Percentiles rank a stretch among this genome's conserved stretches.
phyloP scores from a whole-genome alignment of 805 yeast species.

The Candida manassasensis region DNA sequence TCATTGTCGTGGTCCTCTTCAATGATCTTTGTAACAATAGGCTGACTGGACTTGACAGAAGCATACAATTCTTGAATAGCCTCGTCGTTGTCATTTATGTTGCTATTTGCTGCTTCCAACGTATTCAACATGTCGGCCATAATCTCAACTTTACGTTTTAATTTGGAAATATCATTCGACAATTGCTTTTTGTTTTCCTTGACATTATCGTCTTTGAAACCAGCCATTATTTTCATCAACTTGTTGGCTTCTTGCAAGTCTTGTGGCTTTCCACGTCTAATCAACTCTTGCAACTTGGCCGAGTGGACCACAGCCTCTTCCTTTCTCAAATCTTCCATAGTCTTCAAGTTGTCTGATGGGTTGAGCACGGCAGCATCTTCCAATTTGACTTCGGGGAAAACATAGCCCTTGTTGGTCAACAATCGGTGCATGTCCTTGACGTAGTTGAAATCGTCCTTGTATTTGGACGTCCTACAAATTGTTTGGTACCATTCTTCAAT shows the following conservation, averaged over 20 bases:
- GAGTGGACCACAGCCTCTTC: slow-evolving; percentile 92
- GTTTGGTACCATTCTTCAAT: slow-evolving; percentile 98
- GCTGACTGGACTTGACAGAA: slow-evolving; percentile 77
- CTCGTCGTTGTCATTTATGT: slow-evolving; percentile 51
- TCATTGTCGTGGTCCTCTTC: slow-evolving; percentile 64
- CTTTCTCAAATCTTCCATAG: slow-evolving; percentile 83
- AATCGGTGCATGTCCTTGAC: slow-evolving; percentile 95
- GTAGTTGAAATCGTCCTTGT: slow-evolving; percentile 87
- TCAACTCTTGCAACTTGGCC: slow-evolving; percentile 92
- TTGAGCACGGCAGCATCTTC: slow-evolving; percentile 92
- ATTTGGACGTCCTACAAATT: slow-evolving; percentile 80
- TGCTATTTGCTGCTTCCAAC: slow-evolving; percentile 35
- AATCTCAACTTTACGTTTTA: slow-evolving; percentile 80
- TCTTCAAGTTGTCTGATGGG: slow-evolving; percentile 81
- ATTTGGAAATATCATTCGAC: slow-evolving; percentile 75
- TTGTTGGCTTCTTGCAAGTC: slow-evolving; percentile 95
- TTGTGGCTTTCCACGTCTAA: slow-evolving; percentile 91
- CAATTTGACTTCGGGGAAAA: slow-evolving; percentile 84
- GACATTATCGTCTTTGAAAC: slow-evolving; percentile 80
- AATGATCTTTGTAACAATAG: slow-evolving; percentile 78
- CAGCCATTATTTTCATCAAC: slow-evolving; percentile 97
- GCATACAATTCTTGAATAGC: slow-evolving; percentile 74
- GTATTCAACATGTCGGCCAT: slow-evolving; percentile 79
- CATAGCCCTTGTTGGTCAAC: slow-evolving; percentile 83
- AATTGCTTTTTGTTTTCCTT: slow-evolving; percentile 74